phyloP scores from a whole-genome alignment of 1,284 basidiomycete species.

The Xerocomus nothofagi region DNA sequence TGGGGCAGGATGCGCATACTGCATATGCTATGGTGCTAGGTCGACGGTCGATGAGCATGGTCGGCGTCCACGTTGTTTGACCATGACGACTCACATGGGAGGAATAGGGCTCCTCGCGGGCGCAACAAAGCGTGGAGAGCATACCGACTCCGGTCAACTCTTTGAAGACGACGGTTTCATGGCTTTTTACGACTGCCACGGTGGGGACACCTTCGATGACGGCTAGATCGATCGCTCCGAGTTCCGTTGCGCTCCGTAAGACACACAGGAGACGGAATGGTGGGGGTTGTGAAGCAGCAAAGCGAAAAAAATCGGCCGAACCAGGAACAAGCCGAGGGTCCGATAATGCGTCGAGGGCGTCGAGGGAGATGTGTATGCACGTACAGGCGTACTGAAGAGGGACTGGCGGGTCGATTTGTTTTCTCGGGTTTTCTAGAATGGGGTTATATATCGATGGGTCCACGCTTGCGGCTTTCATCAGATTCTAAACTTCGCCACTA shows the following conservation, averaged over 20 bases:
- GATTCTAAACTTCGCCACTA: neutral
- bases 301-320: conserved; percentile 40
- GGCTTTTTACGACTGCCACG: conserved; percentile 45
- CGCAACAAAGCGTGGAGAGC: conserved; percentile 29
- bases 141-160: conserved; percentile 37
- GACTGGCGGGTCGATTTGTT: conserved; percentile 48
- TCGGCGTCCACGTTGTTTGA: neutral
- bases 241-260: conserved; percentile 40
- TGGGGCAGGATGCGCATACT: conserved; percentile 54
- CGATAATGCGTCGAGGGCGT: conserved; percentile 50
- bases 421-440: conserved; percentile 38
- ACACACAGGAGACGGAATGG: conserved; percentile 45
- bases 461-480: conserved; percentile 33
- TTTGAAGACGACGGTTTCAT: conserved; percentile 48
- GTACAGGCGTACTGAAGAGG: conserved; percentile 54
- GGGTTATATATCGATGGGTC: conserved; percentile 46
- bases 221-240: conserved; percentile 46
- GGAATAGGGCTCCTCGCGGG: conserved; percentile 26
- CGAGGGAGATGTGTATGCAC: conserved; percentile 48
- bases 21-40: conserved; percentile 47
- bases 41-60: conserved; percentile 10
- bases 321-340: conserved; percentile 46
- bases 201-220: conserved; percentile 46
- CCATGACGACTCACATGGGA: conserved; percentile 13
- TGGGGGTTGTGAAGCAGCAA: conserved; percentile 37